A percentile compares a stretch with the other conserved stretches of the same genome.
Conservation (phyloP, 257 asterid species). For the Solanum infundibuliforme region DNA sequence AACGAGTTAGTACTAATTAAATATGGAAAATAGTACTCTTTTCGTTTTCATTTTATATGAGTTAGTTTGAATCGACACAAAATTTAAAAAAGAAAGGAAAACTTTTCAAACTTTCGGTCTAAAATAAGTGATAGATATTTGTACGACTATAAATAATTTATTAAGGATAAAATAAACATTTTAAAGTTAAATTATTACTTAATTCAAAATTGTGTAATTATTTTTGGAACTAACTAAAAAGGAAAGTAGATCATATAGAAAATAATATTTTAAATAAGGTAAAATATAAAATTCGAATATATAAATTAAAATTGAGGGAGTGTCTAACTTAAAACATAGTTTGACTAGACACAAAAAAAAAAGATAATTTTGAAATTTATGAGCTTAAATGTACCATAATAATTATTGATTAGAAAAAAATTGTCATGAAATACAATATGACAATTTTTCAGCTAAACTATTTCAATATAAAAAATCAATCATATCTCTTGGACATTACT, state of each 20-base stretch:
- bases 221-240: no score
- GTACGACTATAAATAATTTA: no score
- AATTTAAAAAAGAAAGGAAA: no score
- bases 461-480: background rate
- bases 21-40: background rate
- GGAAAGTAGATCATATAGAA: no score
- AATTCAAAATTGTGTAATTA: no score
- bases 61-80: no score
- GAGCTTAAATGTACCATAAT: background rate
- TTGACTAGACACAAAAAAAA: background rate
- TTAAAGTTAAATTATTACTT: no score
- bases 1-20: background rate
- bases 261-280: background rate
- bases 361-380: background rate
- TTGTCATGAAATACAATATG: background rate
- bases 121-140: no score
- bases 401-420: background rate
- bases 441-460: background rate
- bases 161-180: no score
- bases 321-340: background rate
- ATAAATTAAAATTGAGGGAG: background rate
- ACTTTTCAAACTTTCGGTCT: no score
- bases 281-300: background rate
- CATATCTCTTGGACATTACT: background rate
- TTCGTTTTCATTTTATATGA: no score